Percentiles rank a stretch among this genome's conserved stretches.
These are phyloP conservation scores for Clonostachys chloroleuca DNA, from an alignment of 2,329 filamentous ascomycete genomes.

Conservation along the genomic window DNA sequence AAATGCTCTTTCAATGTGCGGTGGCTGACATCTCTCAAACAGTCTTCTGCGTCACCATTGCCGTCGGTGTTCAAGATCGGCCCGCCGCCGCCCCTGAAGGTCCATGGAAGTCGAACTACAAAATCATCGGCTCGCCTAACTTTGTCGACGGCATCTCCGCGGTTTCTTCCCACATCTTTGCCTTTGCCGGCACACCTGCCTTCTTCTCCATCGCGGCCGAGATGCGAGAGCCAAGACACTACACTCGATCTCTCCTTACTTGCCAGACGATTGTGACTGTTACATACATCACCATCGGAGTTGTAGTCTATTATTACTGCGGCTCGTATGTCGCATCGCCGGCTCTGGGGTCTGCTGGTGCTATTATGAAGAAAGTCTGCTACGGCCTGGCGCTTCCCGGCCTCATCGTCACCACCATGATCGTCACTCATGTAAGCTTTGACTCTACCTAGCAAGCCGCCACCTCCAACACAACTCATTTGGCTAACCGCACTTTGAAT, in stretches of 20 bases:
- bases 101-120: conserved; percentile 16
- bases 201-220: conserved; percentile 24
- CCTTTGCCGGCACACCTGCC: conserved; percentile 26
- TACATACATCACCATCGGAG: conserved; percentile 22
- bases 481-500: conserved; percentile 1
- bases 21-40: neutral
- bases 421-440: conserved; percentile 17
- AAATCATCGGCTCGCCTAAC: conserved; percentile 17
- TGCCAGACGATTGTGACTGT: conserved; percentile 17
- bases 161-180: conserved; percentile 24
- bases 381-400: conserved; percentile 31
- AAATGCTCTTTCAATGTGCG: neutral
- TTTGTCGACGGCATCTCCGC: conserved; percentile 21
- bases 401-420: conserved; percentile 16
- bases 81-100: conserved; percentile 14
- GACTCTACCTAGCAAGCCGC: conserved; percentile 8
- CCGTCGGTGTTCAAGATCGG: conserved; percentile 19
- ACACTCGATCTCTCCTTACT: conserved; percentile 16
- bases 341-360: conserved; percentile 38
- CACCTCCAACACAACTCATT: no score
- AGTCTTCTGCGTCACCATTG: conserved; percentile 19
- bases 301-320: conserved; percentile 39
- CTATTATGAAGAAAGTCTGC: conserved; percentile 32
- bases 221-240: conserved; percentile 21
- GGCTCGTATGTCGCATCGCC: conserved; percentile 40